Conservation (phyloP, 2,329 filamentous ascomycete genomes). For the Fusarium drepaniforme region DNA sequence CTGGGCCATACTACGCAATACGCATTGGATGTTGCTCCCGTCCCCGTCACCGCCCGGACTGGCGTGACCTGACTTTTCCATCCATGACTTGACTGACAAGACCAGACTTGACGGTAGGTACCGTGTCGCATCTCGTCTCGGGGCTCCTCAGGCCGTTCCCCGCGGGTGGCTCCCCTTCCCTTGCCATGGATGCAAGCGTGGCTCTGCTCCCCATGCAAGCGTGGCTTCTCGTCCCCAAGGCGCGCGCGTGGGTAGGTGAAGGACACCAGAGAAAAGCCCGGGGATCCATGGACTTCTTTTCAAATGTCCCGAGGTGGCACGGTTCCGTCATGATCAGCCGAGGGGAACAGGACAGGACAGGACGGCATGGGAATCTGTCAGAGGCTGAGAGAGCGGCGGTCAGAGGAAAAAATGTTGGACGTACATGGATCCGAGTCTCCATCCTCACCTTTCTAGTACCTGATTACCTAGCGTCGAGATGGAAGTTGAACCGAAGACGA, state of each 20-base stretch:
- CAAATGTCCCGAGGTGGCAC: constrained; percentile 29
- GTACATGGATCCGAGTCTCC: constrained; percentile 1
- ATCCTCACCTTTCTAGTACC: not conserved
- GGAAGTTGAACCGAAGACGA: constrained; percentile 19
- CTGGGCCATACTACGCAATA: not conserved
- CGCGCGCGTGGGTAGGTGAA: not conserved
- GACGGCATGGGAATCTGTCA: constrained; percentile 10
- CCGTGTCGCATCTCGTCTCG: constrained; percentile 33
- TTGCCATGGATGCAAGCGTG: constrained; percentile 20
- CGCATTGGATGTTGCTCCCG: not conserved
- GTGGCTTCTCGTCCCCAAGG: not conserved
- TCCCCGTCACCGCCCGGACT: constrained; percentile 1
- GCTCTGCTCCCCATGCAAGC: not conserved
- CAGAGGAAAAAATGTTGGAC: not conserved
- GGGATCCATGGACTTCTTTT: not conserved
- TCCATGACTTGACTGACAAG: not conserved
- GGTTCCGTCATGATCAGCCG: constrained; percentile 42
- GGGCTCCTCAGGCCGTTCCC: constrained; percentile 41
- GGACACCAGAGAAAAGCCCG: not conserved
- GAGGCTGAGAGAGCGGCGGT: not conserved
- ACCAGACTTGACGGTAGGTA: not conserved
- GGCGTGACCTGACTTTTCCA: constrained; percentile 21
- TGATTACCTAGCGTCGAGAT: constrained; percentile 21
- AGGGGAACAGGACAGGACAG: constrained; percentile 25
- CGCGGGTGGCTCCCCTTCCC: constrained; percentile 22